Evolutionary conservation across 805 yeast species (phyloP), one percentile per base, ranked within the genome.

Genomic region (Pichia rugopelliculosa): DNA sequence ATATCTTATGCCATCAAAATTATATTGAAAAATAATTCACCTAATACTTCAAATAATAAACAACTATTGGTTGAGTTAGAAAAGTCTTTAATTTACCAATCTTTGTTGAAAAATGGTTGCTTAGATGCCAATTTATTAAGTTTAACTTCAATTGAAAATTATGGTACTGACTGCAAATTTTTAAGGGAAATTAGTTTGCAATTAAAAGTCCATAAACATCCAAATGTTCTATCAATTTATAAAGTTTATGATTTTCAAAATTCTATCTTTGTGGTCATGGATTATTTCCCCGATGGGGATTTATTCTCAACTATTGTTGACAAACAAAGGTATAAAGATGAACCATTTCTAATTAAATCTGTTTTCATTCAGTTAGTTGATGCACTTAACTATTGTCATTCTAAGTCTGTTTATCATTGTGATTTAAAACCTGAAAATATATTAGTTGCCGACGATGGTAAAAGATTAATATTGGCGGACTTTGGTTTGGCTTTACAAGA

Each of bases 371-470:
- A 93, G 66, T 75, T 93, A 63, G 72, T 91, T 39, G 86, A 89
- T 52, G 96, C 90, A 3, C 75, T 90, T 45, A 77, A 79, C 52
- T 86, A 82, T 67, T 86, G 95, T 59, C 97, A 91, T 64, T 73
- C 83, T 2, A 78, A 76, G 52, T 83, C 85, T n/a, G 79, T 91
- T 34, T 91, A 82, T 62, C 98, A 90, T 63, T 86, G 97, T 61
- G 98, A 90, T 66, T 79, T 90, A 54, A 93, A 93, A 69, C 99
- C 99, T 6, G 98, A 93, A 64, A 93, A 93, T 69, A 77, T 93
- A 48, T 70, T 93, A 58, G 80, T 89, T 43, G 73, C 78, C 12
- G 64, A 65, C 59, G 72, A 76, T 56, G 87, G 80, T 49, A 62
- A 73, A 46, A 73, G 68, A 47, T 69, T 84, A 48, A 76, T 74